These are phyloP conservation scores for Pseudocercospora musae DNA, from an alignment of 2,329 filamentous ascomycete genomes.

Conservation along the genomic window DNA sequence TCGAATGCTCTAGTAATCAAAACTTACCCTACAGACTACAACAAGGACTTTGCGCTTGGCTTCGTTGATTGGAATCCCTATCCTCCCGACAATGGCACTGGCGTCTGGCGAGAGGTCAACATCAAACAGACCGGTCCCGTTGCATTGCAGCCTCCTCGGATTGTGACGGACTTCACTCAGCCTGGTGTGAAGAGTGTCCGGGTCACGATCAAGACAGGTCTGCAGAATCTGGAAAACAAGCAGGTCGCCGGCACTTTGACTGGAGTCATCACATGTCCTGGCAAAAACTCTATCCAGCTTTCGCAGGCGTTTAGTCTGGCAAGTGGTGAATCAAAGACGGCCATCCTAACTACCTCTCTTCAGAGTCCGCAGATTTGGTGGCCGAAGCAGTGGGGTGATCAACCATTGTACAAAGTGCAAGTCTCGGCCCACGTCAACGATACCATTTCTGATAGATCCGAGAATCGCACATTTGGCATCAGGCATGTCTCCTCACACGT, in stretches of 20 bases:
- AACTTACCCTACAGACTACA: slow-evolving; percentile 6
- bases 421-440: neutral
- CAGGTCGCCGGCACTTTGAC: neutral
- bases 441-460: slow-evolving; percentile 1
- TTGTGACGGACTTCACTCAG: neutral
- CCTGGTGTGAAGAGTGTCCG: slow-evolving; percentile 4
- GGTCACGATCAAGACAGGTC: slow-evolving; percentile 5
- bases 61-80: slow-evolving; percentile 16
- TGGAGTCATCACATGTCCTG: neutral
- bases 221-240: slow-evolving; percentile 6
- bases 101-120: slow-evolving; percentile 9
- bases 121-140: slow-evolving; percentile 7
- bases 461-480: slow-evolving; percentile 5
- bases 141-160: neutral
- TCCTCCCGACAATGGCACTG: slow-evolving; percentile 13
- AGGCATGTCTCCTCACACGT: slow-evolving; percentile 6
- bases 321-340: slow-evolving; percentile 1
- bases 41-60: slow-evolving; percentile 8
- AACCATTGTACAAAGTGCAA: slow-evolving; percentile 7
- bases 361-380: slow-evolving; percentile 8
- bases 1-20: slow-evolving; percentile 7
- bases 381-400: slow-evolving; percentile 13
- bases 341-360: neutral
- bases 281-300: neutral
- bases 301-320: slow-evolving; percentile 1